Percentiles rank a stretch among this genome's conserved stretches.
These are phyloP conservation scores for Flaveria ramosissima DNA, from an alignment of 129 eudicot species.

Conservation along the genomic window DNA sequence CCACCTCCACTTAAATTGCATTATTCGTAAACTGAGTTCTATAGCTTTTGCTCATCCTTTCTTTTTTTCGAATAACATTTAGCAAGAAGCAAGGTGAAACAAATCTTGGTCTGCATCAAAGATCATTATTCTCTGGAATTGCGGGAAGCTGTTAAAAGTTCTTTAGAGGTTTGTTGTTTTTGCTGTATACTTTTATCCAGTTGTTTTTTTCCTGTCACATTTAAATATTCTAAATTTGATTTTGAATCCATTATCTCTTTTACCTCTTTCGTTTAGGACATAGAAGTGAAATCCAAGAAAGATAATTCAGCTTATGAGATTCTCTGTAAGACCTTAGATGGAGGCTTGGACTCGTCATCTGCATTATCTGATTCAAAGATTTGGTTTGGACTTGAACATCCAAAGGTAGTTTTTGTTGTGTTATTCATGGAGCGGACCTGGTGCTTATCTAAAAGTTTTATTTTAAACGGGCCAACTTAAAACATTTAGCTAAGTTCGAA, in stretches of 20 bases:
- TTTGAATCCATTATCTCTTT: constrained; percentile 4
- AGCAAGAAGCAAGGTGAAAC: constrained; percentile 48
- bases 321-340: constrained; percentile 63
- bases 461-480: not conserved
- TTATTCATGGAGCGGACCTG: not conserved
- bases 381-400: constrained; percentile 87
- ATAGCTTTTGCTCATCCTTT: constrained; percentile 18
- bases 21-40: constrained; percentile 2
- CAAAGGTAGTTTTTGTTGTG: constrained; percentile 53
- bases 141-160: constrained; percentile 56
- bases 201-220: not conserved
- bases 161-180: constrained; percentile 51
- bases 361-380: constrained; percentile 57
- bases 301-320: constrained; percentile 54
- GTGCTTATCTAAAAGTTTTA: constrained; percentile 2
- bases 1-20: constrained; percentile 11
- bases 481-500: not conserved
- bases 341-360: constrained; percentile 46
- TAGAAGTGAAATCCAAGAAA: constrained; percentile 54
- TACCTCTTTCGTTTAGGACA: constrained; percentile 36
- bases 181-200: not conserved
- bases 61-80: constrained; percentile 15
- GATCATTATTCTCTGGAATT: constrained; percentile 60
- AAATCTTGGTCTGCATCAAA: constrained; percentile 56
- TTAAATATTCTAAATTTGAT: not conserved